A percentile compares a stretch with the other conserved stretches of the same genome.
Conservation (phyloP, 805 yeast genomes). For the Saccharomycopsis sp. region DNA sequence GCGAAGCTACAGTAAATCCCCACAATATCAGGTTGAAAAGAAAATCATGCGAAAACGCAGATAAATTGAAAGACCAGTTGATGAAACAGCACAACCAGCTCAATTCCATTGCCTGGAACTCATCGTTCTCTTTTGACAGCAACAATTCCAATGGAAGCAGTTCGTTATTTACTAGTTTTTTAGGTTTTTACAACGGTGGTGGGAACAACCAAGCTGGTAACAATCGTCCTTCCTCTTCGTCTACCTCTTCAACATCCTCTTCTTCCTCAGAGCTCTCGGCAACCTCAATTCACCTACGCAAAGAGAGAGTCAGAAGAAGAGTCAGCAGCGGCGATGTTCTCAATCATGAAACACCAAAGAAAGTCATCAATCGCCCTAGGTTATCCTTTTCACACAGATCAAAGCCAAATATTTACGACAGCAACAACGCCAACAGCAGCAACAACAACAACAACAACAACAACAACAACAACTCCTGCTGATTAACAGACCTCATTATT, state of each 20-base stretch:
- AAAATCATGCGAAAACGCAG: background rate
- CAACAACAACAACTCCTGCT: background rate
- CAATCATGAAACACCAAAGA: background rate
- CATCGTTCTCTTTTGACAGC: background rate
- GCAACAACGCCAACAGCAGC: background rate
- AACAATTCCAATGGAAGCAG: background rate
- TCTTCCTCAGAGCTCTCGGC: background rate
- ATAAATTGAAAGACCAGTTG: background rate
- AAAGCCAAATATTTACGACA: background rate
- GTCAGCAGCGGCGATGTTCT: conserved; percentile 1
- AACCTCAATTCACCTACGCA: background rate
- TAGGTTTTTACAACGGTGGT: background rate
- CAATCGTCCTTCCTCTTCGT: background rate
- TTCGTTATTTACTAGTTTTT: conserved; percentile 1
- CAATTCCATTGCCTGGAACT: background rate
- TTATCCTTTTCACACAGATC: background rate
- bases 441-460: background rate
- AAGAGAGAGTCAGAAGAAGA: background rate
- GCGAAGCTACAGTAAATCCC: background rate
- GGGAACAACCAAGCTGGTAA: background rate
- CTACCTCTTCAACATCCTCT: background rate
- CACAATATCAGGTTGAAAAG: background rate
- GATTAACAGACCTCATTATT: background rate
- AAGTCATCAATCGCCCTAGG: background rate
- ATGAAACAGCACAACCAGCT: background rate